Percentiles rank a stretch among this genome's conserved stretches.
phyloP scores from a whole-genome alignment of 768 basidiomycete species.

The Lactarius sp. region DNA sequence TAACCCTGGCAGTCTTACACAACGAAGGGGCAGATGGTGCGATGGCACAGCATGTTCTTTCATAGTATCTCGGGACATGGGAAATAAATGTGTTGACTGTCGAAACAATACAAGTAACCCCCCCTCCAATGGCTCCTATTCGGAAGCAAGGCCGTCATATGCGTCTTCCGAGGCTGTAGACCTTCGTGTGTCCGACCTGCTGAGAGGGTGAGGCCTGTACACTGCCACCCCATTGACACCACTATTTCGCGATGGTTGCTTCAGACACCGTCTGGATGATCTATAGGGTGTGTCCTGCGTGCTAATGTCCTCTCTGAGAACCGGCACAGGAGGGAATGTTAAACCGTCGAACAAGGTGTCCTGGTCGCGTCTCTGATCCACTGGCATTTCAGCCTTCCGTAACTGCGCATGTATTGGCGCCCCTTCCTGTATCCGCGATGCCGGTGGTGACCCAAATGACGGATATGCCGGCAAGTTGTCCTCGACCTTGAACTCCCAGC shows the following conservation, averaged over 20 bases:
- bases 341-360: background rate
- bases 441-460: slow-evolving; percentile 29
- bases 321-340: background rate
- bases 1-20: background rate
- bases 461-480: slow-evolving; percentile 31
- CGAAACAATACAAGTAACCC: background rate
- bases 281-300: background rate
- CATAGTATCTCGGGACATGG: background rate
- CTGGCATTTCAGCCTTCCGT: background rate
- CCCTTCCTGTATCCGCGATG: slow-evolving; percentile 10
- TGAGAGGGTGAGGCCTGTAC: slow-evolving; percentile 5
- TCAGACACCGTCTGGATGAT: background rate
- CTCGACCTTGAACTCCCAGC: slow-evolving; percentile 45
- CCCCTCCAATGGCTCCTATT: background rate
- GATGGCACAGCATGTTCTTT: background rate
- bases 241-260: background rate
- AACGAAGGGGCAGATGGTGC: background rate
- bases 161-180: slow-evolving; percentile 16
- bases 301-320: background rate
- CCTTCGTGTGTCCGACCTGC: slow-evolving; percentile 2
- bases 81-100: background rate
- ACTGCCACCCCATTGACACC: background rate
- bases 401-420: background rate
- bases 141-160: slow-evolving; percentile 20
- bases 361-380: background rate